Conservation (phyloP, 495 filamentous ascomycete genomes). For the Penicillium odoratum region DNA sequence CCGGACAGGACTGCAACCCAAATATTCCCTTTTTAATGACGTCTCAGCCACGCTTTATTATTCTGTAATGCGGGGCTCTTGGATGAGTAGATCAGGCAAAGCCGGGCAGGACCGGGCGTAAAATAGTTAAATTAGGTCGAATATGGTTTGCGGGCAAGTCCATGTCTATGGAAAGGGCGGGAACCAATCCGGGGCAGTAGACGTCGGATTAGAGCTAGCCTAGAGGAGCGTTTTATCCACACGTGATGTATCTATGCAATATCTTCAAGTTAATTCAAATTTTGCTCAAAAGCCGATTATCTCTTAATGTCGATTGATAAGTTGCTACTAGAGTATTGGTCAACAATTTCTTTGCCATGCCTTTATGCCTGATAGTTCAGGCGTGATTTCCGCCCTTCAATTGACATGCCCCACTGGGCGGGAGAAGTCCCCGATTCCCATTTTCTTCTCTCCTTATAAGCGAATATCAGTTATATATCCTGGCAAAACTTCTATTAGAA, state of each 20-base stretch:
- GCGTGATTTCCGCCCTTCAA: constrained; percentile 11
- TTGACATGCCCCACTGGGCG: constrained; percentile 10
- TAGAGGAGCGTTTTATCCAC: neutral
- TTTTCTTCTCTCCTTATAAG: neutral
- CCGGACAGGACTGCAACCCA: neutral
- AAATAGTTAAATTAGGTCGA: neutral
- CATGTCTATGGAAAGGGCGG: neutral
- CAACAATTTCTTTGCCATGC: neutral
- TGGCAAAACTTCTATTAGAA: neutral
- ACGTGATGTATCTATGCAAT: neutral
- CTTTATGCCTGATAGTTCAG: constrained; percentile 12
- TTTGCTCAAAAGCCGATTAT: too few species aligned
- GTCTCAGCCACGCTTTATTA: neutral
- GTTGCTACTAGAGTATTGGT: too few species aligned
- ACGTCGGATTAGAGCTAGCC: neutral
- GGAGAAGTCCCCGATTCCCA: neutral
- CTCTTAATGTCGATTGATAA: too few species aligned
- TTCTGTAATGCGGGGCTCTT: neutral
- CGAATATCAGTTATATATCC: neutral
- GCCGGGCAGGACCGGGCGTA: neutral
- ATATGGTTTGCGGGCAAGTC: neutral
- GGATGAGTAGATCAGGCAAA: neutral
- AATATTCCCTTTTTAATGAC: neutral
- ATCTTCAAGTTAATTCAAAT: neutral
- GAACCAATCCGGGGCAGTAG: neutral